Evolutionary conservation across 495 filamentous ascomycete genomes (phyloP), one percentile per base, ranked within the genome.

Genomic region (Tuber indicum): DNA sequence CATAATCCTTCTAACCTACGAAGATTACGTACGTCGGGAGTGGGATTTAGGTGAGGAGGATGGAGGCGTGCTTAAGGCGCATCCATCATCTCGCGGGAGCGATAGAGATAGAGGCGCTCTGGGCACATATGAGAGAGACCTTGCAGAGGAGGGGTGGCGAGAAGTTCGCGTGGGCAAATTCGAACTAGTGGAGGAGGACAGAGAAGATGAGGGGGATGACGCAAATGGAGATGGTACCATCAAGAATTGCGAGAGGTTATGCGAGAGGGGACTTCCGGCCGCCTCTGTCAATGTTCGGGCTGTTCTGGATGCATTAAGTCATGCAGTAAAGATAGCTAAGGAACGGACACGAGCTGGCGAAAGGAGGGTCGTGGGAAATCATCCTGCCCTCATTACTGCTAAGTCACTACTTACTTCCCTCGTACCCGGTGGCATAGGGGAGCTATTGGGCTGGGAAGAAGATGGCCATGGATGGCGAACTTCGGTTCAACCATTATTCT

Each of bases 21-120:
- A 75, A 16, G 82, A 83, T 26, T 66, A 72, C 39, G 44, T 75
- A 41, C 72, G 76, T 36, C 78, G 81, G 26, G 78, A 83, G 66
- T 83, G 82, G 82, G 75, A 82, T 26, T 74, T 83, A 21, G 81
- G 81, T 4, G 81, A 83, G 39, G 81, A 83, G 52, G 81, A 83
- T 39, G 78, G 81, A 19, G 82, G 82, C 8, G 76, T 83, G 1
- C 43, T 82, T 23, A 78, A 80, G 44, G 71, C 74, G 0, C 78
- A 75, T 21, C 77, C 81, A 17, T 77, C 81, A 1, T 82, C 75
- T 26, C 62, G 75, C 42, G 77, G 75, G 8, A 74, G 75, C 21
- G 75, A 75, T 44, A 72, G 66, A 42, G 47, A 72, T 8, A 42
- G 72, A 23, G 75, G 69, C 21, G 6, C 71, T 32, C 43, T 42